These are phyloP conservation scores for Psilocybe azurescens DNA, from an alignment of 768 basidiomycete species.

Conservation along the genomic window DNA sequence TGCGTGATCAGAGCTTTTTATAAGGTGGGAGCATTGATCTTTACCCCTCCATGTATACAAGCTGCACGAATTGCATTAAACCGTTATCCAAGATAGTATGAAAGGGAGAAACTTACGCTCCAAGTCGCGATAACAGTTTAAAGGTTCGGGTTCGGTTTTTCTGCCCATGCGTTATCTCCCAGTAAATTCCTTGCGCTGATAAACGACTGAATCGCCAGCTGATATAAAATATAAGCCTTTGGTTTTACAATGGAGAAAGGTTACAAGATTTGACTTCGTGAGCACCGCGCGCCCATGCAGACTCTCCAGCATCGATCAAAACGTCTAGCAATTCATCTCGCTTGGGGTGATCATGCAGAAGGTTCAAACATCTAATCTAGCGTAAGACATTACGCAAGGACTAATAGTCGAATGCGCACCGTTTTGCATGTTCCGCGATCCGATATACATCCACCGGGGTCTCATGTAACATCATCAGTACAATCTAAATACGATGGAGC, in stretches of 20 bases:
- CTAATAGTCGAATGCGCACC: slow-evolving; percentile 36
- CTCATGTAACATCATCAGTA: slow-evolving; percentile 74
- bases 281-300: slow-evolving; percentile 73
- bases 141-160: slow-evolving; percentile 53
- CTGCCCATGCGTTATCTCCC: slow-evolving; percentile 56
- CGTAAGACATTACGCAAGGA: background rate
- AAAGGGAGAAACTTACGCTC: slow-evolving; percentile 53
- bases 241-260: no score
- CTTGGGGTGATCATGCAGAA: slow-evolving; percentile 64
- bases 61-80: slow-evolving; percentile 32
- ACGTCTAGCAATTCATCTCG: slow-evolving; percentile 65
- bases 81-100: background rate
- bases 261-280: slow-evolving; percentile 56
- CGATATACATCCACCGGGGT: slow-evolving; percentile 66
- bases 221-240: background rate
- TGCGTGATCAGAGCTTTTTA: slow-evolving; percentile 5
- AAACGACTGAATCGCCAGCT: slow-evolving; percentile 71
- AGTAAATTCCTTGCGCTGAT: slow-evolving; percentile 62
- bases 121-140: slow-evolving; percentile 58
- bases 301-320: slow-evolving; percentile 71
- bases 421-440: slow-evolving; percentile 72
- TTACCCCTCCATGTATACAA: slow-evolving; percentile 70
- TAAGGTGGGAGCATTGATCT: background rate
- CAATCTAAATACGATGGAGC: slow-evolving; percentile 49
- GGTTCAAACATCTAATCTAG: slow-evolving; percentile 56